Conservation (phyloP, 306 rosid species). For the Quercus wislizeni region DNA sequence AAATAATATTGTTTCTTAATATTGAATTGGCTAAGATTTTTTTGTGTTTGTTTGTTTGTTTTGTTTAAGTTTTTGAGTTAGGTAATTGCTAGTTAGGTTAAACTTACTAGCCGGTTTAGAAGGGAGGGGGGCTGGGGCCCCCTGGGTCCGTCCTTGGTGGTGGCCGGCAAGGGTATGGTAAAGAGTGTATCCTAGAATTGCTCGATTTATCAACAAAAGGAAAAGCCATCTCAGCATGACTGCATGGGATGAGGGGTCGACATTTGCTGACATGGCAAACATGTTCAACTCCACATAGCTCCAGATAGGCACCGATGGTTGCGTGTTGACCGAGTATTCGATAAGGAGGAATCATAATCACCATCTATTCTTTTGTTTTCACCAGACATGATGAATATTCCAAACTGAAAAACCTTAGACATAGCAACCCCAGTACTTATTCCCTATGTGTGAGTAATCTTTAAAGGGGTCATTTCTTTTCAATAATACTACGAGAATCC, state of each 20-base stretch:
- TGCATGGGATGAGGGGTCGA: slow-evolving; percentile 9
- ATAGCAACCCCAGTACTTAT: slow-evolving; percentile 35
- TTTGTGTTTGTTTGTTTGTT: too few species aligned
- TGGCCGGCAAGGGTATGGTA: too few species aligned
- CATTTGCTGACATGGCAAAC: slow-evolving; percentile 31
- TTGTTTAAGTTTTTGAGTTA: too few species aligned
- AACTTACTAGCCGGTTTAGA: too few species aligned
- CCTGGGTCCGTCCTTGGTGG: too few species aligned
- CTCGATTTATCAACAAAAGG: too few species aligned
- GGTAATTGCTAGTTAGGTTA: too few species aligned
- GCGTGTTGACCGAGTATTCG: slow-evolving; percentile 47
- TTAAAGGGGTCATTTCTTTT: slow-evolving; percentile 33
- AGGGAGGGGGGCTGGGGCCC: too few species aligned
- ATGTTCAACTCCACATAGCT: slow-evolving; percentile 16
- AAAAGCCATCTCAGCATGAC: slow-evolving; percentile 11
- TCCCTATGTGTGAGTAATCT: slow-evolving; percentile 38
- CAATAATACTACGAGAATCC: slow-evolving; percentile 69
- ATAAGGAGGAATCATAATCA: slow-evolving; percentile 62
- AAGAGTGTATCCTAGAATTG: too few species aligned
- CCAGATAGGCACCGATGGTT: slow-evolving; percentile 6
- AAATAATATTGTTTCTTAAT: too few species aligned
- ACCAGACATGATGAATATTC: slow-evolving; percentile 59
- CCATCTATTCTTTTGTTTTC: slow-evolving; percentile 24
- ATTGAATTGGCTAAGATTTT: too few species aligned
- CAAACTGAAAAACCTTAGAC: slow-evolving; percentile 37